phyloP scores from a whole-genome alignment of 768 basidiomycete genomes.

The Tylopilus subfusipes region DNA sequence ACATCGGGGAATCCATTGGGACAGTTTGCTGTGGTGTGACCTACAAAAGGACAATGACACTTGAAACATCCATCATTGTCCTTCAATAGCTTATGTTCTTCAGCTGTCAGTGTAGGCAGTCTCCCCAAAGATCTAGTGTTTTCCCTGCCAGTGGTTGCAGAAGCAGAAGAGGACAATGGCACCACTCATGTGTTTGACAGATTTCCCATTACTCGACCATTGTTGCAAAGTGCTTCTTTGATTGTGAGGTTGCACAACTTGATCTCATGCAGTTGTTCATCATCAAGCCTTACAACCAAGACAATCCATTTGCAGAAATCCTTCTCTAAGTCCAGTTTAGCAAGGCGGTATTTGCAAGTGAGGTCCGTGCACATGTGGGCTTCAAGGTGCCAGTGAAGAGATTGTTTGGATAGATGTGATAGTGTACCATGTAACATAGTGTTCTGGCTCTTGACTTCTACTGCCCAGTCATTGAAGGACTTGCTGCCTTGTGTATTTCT shows the following conservation, averaged over 20 bases:
- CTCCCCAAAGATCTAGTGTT: no score
- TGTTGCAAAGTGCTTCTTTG: no score
- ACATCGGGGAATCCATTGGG: constrained; percentile 20
- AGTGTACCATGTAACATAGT: fast-evolving
- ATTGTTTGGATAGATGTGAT: background rate
- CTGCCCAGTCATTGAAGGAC: no score
- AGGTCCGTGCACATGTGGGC: background rate
- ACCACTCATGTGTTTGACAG: background rate
- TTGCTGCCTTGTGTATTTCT: no score
- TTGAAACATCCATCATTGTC: constrained; percentile 25
- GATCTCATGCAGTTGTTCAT: background rate
- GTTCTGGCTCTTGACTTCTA: background rate
- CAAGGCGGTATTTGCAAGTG: background rate
- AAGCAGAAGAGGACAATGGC: background rate
- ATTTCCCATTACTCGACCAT: no score
- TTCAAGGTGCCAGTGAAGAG: background rate
- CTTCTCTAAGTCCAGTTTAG: background rate
- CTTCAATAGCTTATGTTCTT: constrained; percentile 9
- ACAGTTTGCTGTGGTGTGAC: background rate
- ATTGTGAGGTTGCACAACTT: background rate
- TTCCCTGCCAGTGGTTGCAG: background rate
- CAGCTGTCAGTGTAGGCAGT: constrained; percentile 2
- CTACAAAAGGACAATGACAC: constrained; percentile 9
- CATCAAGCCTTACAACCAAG: background rate
- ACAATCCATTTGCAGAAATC: background rate